phyloP scores from a whole-genome alignment of 495 filamentous ascomycete species.

The Glarea lozoyensis region DNA sequence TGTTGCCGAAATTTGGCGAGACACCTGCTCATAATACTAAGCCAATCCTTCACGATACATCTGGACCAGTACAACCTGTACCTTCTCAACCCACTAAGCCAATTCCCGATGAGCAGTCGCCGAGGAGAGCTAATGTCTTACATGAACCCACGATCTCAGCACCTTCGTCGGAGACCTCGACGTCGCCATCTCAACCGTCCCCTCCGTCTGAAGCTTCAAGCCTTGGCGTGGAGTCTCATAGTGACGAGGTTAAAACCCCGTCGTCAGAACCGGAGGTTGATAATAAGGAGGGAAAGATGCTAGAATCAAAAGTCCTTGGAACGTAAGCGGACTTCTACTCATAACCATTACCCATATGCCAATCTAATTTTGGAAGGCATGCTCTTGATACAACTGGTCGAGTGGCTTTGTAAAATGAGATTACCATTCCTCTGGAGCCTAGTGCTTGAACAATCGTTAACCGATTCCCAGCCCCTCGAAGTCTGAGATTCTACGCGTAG shows the following conservation, averaged over 20 bases:
- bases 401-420: too few relatives aligned
- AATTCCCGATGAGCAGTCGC: background rate
- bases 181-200: background rate
- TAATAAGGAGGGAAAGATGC: too few relatives aligned
- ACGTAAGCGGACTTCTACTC: background rate
- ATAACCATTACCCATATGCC: background rate
- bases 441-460: background rate
- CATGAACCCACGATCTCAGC: background rate
- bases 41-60: background rate
- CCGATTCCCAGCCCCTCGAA: background rate
- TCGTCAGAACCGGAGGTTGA: too few relatives aligned
- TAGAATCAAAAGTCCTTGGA: too few relatives aligned
- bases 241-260: too few relatives aligned
- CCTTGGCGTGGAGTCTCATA: too few relatives aligned
- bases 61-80: background rate
- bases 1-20: background rate
- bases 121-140: background rate
- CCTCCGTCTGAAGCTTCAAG: too few relatives aligned
- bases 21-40: background rate
- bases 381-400: background rate
- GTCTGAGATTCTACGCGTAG: background rate
- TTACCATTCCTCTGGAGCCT: background rate
- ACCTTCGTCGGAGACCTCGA: background rate
- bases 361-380: background rate
- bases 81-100: background rate